phyloP scores from a whole-genome alignment of 2,329 filamentous ascomycete species.

The Onygenales sp. region DNA sequence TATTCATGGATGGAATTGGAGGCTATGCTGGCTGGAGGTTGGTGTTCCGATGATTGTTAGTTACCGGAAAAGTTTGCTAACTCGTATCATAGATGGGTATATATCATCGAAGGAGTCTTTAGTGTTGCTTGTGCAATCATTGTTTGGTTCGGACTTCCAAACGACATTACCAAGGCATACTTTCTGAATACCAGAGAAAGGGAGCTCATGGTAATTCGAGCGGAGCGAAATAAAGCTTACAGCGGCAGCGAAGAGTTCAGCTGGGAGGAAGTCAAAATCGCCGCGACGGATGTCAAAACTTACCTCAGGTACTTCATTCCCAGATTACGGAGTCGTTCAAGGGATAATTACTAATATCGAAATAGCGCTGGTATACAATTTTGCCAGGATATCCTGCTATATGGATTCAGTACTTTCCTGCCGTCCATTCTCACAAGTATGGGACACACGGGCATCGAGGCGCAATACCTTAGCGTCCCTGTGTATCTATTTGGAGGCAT shows the following conservation, averaged over 20 bases:
- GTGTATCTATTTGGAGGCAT: conserved; percentile 45
- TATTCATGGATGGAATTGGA: conserved; percentile 38
- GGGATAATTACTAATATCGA: neutral
- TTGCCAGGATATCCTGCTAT: conserved; percentile 44
- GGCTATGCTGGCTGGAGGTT: conserved; percentile 40
- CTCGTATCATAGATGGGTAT: conserved; percentile 29
- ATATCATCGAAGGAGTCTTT: conserved; percentile 42
- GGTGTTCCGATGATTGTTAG: conserved; percentile 8
- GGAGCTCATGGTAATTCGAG: conserved; percentile 42
- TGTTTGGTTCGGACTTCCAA: conserved; percentile 41
- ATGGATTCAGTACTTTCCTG: conserved; percentile 51
- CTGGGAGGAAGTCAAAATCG: conserved; percentile 42
- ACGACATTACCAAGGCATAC: conserved; percentile 38
- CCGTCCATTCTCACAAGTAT: conserved; percentile 46
- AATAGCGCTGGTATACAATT: conserved; percentile 38
- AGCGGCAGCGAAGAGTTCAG: conserved; percentile 43
- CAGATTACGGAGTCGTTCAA: neutral
- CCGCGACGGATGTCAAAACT: conserved; percentile 42
- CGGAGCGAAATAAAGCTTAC: conserved; percentile 37
- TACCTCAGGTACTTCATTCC: conserved; percentile 29
- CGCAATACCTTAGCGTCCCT: conserved; percentile 47
- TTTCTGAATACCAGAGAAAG: conserved; percentile 42
- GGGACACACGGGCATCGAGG: conserved; percentile 42
- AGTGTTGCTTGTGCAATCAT: conserved; percentile 34
- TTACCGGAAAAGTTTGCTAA: neutral